These are phyloP conservation scores for Monosporozyma solicola DNA, from an alignment of 805 yeast genomes.

Conservation along the genomic window DNA sequence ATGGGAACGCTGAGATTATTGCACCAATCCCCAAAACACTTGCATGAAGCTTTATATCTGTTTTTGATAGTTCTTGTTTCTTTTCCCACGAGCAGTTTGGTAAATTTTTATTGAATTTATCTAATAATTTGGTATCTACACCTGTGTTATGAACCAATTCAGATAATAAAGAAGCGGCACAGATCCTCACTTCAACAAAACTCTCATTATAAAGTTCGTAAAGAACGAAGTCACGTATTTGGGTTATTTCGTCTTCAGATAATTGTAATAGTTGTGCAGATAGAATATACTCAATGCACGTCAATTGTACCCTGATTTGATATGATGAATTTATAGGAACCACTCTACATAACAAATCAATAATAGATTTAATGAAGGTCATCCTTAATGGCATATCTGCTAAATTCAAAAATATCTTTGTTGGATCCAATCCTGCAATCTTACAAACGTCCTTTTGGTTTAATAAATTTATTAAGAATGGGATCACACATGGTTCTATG, in stretches of 20 bases:
- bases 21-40: constrained; percentile 88
- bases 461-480: constrained; percentile 57
- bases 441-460: constrained; percentile 79
- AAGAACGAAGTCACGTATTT: constrained; percentile 44
- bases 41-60: constrained; percentile 56
- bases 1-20: constrained; percentile 81
- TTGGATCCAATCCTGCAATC: constrained; percentile 51
- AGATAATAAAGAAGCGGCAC: constrained; percentile 67
- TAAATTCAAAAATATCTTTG: constrained; percentile 37
- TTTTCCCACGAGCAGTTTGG: constrained; percentile 24
- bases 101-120: constrained; percentile 36
- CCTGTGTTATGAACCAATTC: constrained; percentile 64
- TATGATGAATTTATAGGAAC: constrained; percentile 34
- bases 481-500: constrained; percentile 46
- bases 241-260: constrained; percentile 36
- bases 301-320: constrained; percentile 59
- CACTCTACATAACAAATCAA: not conserved
- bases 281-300: constrained; percentile 65
- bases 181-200: constrained; percentile 66
- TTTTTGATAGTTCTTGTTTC: constrained; percentile 32
- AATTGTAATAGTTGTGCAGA: constrained; percentile 59
- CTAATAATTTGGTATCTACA: constrained; percentile 32
- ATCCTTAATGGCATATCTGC: constrained; percentile 40
- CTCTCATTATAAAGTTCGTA: constrained; percentile 47
- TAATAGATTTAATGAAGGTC: constrained; percentile 1